Conservation (phyloP, 257 asterid genomes). For the Primulina huaijiensis region DNA sequence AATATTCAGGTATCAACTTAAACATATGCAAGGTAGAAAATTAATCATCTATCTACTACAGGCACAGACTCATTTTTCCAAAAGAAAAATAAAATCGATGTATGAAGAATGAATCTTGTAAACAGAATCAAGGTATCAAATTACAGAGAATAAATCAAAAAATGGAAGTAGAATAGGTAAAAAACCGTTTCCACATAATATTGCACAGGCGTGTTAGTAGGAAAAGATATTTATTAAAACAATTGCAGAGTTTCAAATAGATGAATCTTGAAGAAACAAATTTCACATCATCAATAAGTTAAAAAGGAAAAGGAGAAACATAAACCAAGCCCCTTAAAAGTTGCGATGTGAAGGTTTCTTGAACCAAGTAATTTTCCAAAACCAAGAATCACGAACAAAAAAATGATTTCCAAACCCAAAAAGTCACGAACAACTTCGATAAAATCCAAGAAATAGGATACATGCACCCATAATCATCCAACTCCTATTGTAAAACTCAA, state of each 20-base stretch:
- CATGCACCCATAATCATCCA: neutral
- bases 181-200: slow-evolving; percentile 8
- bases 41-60: neutral
- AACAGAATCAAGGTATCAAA: neutral
- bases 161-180: neutral
- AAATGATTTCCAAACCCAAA: slow-evolving; percentile 4
- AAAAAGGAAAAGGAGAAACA: neutral
- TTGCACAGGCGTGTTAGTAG: neutral
- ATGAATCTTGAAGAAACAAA: neutral
- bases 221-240: slow-evolving; percentile 3
- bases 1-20: slow-evolving; percentile 25
- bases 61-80: neutral
- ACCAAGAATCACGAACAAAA: neutral
- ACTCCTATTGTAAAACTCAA: slow-evolving; percentile 1
- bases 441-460: neutral
- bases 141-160: neutral
- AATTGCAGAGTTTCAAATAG: slow-evolving; percentile 5
- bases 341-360: slow-evolving; percentile 13
- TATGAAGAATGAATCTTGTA: neutral
- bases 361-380: slow-evolving; percentile 9
- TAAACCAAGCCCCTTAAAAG: neutral
- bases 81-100: neutral
- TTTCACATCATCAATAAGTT: no score
- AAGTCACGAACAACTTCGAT: slow-evolving; percentile 3
- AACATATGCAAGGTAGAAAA: slow-evolving; percentile 16